Evolutionary conservation across 176 grass and related monocot genomes (phyloP), one percentile per base, ranked within the genome.

Genomic region (Hordeum marinum): DNA sequence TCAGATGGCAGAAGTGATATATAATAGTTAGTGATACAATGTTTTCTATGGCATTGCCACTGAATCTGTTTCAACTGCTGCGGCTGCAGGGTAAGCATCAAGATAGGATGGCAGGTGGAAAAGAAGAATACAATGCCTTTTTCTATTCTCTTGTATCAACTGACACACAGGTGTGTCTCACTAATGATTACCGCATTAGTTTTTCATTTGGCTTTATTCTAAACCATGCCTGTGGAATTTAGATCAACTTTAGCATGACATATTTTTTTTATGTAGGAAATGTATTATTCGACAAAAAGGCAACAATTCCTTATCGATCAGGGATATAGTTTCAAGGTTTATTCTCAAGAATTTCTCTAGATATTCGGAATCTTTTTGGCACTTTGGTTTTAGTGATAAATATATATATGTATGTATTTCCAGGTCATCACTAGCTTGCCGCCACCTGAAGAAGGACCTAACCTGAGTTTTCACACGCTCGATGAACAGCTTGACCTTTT

Each of bases 51-150:
- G 6, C 37, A 58, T 64, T 88, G 23, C 23, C 31, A 26, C 68
- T 74, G 29, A 59, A 63, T 84, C 1, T 54, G 9, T 52, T 84
- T 63, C 35, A 72, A 68, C n/a, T 83, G 43, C 63, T 73, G 27
- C 42, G 66, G 37, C 54, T 81, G 21, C 66, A 98, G 96, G 96
- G 96, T 77, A 89, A 90, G 80, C 91, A 88, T 29, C 96, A 98
- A 92, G 96, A 98, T 87, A 92, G 96, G 82, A 88, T 98, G 87
- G 93, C 96, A 84, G 96, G 96, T 39, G 96, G 96, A 48, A 98
- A 98, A 94, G 96, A 98, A 95, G 96, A 98, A 87, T 98, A 98
- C 88, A 98, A 98, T 86, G 96, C 96, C 66, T 98, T 95, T 83
- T 98, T 98, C 89, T 98, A 95, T 86, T 98, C 96, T 25, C 93